Evolutionary conservation across 2,329 filamentous ascomycete species (phyloP), one percentile per base, ranked within the genome.

Genomic region (Orbilia oligospora): DNA sequence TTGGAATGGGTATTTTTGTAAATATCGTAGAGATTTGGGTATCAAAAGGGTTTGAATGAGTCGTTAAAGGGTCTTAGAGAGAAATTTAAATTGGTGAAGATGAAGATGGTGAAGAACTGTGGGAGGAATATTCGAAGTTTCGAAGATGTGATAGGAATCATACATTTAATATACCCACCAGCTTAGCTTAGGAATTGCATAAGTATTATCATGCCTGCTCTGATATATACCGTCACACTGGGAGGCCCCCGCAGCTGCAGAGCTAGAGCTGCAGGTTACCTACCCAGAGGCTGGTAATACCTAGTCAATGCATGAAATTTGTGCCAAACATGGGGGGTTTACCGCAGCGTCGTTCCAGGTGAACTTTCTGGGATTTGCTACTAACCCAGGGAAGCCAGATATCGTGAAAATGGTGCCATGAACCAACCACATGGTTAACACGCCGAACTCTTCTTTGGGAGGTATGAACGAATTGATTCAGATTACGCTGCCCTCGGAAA

Each of bases 401-500:
- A 61, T n/a, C 55, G 55, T 61, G 18, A 61, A 41, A 0, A 44
- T 61, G 55, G 36, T 44, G 36, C 33, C 55, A 61, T n/a, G n/a
- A 27, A 61, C 36, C n/a, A 58, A 41, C 38, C 33, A 61, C 55
- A 44, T 24, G 55, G 55, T 3, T 16, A 24, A 61, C 20, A 41
- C 33, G 55, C 55, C 55, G 36, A 61, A 20, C 6, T 27, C 55
- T 61, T 10, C 16, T 41, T 61, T 27, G n/a, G 36, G 55, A 18
- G 36, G 14, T 44, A 61, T 61, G 55, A 61, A 33, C 27, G 27
- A 3, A 30, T 30, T 30, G 27, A 30, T 30, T 48, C 67, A 51
- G 53, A 70, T 70, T 70, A 41, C 53, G 67, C 66, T 38, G 8
- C 30, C 51, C 27, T 24, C 27, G 27, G 6, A 30, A 30, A 30